phyloP scores from a whole-genome alignment of 2,329 filamentous ascomycete genomes.

The Trichoderma sp. region DNA sequence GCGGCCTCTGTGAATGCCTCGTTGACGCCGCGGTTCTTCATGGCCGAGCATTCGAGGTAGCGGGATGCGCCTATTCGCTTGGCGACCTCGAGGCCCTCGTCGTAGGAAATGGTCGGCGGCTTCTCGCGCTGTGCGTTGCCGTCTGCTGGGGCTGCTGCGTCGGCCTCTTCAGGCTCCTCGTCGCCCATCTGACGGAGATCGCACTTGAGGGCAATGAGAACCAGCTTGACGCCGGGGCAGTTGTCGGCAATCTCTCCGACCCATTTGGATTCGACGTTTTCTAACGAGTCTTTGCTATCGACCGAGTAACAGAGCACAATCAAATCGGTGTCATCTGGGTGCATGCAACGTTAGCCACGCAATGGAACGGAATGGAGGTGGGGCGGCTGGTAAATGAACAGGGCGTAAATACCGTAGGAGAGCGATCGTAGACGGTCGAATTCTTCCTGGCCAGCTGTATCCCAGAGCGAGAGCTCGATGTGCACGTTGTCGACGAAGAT shows the following conservation, averaged over 20 bases:
- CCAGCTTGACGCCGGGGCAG: constrained; percentile 91
- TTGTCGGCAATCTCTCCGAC: constrained; percentile 97
- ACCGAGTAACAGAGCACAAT: constrained; percentile 99
- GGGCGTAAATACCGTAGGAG: constrained; percentile 70
- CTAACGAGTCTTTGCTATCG: constrained; percentile 92
- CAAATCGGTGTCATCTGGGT: constrained; percentile 80
- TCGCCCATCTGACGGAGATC: constrained; percentile 84
- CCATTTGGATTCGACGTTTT: constrained; percentile 99
- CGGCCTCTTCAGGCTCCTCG: constrained; percentile 66
- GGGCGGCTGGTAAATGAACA: constrained; percentile 5
- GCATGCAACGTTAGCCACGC: constrained; percentile 20
- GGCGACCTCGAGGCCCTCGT: constrained; percentile 88
- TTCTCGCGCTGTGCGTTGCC: constrained; percentile 55
- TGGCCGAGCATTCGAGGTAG: constrained; percentile 97
- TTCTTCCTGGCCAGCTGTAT: constrained; percentile 98
- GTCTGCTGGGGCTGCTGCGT: constrained; percentile 40
- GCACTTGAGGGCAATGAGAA: constrained; percentile 95
- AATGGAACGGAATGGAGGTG: constrained; percentile 7
- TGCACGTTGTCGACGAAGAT: constrained; percentile 98
- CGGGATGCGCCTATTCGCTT: constrained; percentile 89
- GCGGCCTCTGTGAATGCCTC: constrained; percentile 98
- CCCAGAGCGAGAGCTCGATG: constrained; percentile 97
- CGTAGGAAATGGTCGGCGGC: constrained; percentile 81
- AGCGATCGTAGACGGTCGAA: constrained; percentile 95
- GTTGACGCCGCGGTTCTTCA: constrained; percentile 97